Base-by-base conservation (phyloP, 495 filamentous ascomycete genomes). In the Penicillium fimorum region DNA sequence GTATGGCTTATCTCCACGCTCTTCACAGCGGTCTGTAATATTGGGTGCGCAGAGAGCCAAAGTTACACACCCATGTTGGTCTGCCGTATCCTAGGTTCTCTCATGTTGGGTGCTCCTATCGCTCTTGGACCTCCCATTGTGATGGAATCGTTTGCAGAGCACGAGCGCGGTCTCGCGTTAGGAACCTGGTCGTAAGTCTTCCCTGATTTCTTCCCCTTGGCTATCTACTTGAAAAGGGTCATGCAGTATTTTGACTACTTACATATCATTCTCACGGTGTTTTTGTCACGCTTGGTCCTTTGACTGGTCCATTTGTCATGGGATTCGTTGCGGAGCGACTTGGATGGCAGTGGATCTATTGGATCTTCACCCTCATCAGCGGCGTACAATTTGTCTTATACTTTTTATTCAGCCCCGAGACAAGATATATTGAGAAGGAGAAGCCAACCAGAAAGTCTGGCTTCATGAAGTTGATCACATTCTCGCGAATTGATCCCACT, bases 111-210 rank as follows among this genome's bases (percentile, higher is more conserved):
- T 43, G 41, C 41, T 5, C 41, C 41, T 13, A 43, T 43, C 10
- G 18, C 41, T 24, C 41, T 43, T 43, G 41, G 41, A 9, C 41
- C 41, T 43, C 41, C 41, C 6, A 20, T 43, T 24, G 41, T 43
- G 20, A 43, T 43, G 41, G 41, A 43, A 43, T 13, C 10, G 18
- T 43, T 43, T 43, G 41, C 41, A 24, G 41, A 43, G 20, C 41
- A 43, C n/a, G 41, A 43, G 22, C 41, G 41, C 25, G 41, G 41
- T 5, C 18, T 43, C 24, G 41, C 41, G 20, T 24, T 43, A 20
- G 20, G 41, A 24, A 43, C 20, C 9, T 43, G 41, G 41, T 43
- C 41, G 41, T 43, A 43, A 43, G 41, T 43, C 41, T 20, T 41
- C 10, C 38, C 41, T 43, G 18, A 13, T 24, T 24, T 27, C 25